A percentile compares a stretch with the other conserved stretches of the same genome.
phyloP scores from a whole-genome alignment of 805 yeast species.

The Candida montana region DNA sequence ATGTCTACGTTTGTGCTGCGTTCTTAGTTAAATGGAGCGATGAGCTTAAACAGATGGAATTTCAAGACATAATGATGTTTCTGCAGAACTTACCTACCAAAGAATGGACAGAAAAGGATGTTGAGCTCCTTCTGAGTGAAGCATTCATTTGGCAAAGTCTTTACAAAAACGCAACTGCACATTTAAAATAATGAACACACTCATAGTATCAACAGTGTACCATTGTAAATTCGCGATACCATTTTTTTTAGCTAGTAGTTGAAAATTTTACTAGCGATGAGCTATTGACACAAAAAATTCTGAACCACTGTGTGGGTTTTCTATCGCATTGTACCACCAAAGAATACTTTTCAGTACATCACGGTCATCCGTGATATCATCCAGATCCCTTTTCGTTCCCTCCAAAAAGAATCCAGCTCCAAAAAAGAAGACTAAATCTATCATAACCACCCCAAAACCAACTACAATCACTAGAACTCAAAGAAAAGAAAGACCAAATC shows the following conservation, averaged over 20 bases:
- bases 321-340: background rate
- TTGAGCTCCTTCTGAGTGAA: conserved; percentile 88
- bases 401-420: background rate
- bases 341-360: background rate
- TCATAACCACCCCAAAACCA: background rate
- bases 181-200: conserved; percentile 40
- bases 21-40: conserved; percentile 84
- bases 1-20: conserved; percentile 96
- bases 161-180: conserved; percentile 86
- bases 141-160: conserved; percentile 96
- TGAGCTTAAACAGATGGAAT: conserved; percentile 76
- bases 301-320: background rate
- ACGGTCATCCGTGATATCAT: conserved; percentile 12
- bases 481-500: background rate
- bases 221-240: conserved; percentile 1
- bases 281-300: conserved; percentile 5
- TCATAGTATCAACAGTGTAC: background rate
- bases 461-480: background rate
- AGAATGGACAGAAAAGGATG: conserved; percentile 82
- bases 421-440: background rate
- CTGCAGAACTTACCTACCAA: conserved; percentile 86
- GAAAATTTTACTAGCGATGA: conserved; percentile 4
- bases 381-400: conserved; percentile 9
- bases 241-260: background rate
- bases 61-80: conserved; percentile 89